A percentile compares a stretch with the other conserved stretches of the same genome.
Conservation (phyloP, 768 basidiomycete species). For the Mycena galericulata region DNA sequence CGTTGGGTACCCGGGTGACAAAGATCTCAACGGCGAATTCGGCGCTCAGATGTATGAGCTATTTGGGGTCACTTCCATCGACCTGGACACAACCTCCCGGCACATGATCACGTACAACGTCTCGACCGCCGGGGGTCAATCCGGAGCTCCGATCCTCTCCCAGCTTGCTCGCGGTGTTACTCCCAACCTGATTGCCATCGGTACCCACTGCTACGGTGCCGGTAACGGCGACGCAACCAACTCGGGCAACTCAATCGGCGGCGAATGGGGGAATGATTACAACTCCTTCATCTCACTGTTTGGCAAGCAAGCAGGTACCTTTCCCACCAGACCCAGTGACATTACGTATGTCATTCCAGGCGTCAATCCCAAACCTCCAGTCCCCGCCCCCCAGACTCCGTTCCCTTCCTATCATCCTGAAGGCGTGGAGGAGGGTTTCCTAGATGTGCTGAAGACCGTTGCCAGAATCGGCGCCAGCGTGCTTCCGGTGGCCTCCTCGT, state of each 20-base stretch:
- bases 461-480: not conserved
- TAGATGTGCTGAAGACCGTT: not conserved
- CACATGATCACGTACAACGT: not conserved
- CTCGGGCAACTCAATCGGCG: constrained; percentile 6
- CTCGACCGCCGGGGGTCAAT: not conserved
- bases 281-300: constrained; percentile 1
- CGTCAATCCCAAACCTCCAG: not conserved
- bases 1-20: constrained; percentile 6
- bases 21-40: not conserved
- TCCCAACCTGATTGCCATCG: not conserved
- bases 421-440: not conserved
- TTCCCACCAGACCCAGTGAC: not conserved
- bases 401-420: not conserved
- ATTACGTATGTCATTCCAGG: not conserved
- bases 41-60: constrained; percentile 9
- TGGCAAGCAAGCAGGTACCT: not conserved
- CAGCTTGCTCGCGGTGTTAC: too few species aligned
- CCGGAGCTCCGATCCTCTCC: constrained; percentile 6
- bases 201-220: constrained; percentile 5
- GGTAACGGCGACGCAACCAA: not conserved
- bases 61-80: not conserved
- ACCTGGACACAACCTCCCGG: not conserved
- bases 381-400: not conserved
- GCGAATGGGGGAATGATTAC: constrained; percentile 9
- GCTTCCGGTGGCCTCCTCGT: not conserved